Base-by-base conservation (phyloP, 352 stramenopile genomes). In the Phytopythium boreale region DNA sequence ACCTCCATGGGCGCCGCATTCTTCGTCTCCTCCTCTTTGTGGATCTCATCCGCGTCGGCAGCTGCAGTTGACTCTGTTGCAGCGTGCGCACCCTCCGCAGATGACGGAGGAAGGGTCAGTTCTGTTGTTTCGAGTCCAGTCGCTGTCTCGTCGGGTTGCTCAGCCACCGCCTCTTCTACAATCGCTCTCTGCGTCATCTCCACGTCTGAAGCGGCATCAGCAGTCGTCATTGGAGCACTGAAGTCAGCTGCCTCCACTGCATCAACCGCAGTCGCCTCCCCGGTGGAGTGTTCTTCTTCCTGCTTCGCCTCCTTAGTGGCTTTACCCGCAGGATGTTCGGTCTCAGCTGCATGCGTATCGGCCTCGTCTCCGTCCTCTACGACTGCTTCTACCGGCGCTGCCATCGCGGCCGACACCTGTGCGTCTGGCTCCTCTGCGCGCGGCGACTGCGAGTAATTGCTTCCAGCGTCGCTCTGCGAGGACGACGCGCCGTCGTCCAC, bases 401-500 rank as follows among this genome's bases (percentile, higher is more conserved):
- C 27, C 51, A 37, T 49, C 36, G 15, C 59, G 58, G 31, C 44
- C n/a, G 22, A 47, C 43, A 26, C 20, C 27, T 17, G 34, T 34
- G 26, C 17, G 56, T n/a, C 39, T 36, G 27, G 50, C 50, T 47
- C 41, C 37, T 70, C 57, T 26, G 36, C 39, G 67, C 61, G 55
- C 17, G 72, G 66, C 8, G 69, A 76, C 27, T 65, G 53, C 2
- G 69, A 70, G 19, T 47, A 59, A 7, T 60, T 74, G 11, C 57
- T 56, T 11, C 50, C 50, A 2, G 50, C 66, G 29, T 79, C 72
- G 29, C 72, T 76, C 20, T 49, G 43, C 10, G 68, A 72, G 6
- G 64, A 68, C 19, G 69, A 63, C 36, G 69, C 56, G 27, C 65
- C 67, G 17, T 60, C 68, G 22, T 70, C 66, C 31, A 58, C 61